Evolutionary conservation across 2,329 filamentous ascomycete species (phyloP).

Genomic region (Colletotrichum tanaceti): DNA sequence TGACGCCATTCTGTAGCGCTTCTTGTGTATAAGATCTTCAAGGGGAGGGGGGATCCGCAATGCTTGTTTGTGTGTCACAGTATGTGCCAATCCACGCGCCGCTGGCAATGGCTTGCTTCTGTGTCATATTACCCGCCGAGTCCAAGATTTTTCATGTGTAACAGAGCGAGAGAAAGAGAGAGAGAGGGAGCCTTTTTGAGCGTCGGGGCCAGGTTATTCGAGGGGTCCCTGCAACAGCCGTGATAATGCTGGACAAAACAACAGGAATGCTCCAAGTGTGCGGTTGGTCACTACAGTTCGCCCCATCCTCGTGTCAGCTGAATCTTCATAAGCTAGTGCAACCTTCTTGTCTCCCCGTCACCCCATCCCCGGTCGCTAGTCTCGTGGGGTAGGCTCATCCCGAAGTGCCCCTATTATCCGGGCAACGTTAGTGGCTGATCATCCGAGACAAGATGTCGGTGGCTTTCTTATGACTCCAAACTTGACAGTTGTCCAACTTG

Average conservation of each 20-base stretch:
- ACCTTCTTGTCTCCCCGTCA: background rate
- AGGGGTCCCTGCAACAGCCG: no score
- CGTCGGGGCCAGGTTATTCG: no score
- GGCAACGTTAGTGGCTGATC: background rate
- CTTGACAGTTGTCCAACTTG: rapidly evolving
- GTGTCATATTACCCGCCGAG: background rate
- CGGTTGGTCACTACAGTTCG: background rate
- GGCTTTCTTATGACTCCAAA: background rate
- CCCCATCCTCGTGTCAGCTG: background rate
- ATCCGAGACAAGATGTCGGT: background rate
- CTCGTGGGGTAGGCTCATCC: no score
- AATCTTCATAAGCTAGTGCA: background rate
- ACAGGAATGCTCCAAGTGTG: background rate
- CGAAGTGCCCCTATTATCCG: no score
- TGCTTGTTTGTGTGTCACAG: no score
- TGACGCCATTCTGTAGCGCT: conserved; percentile 25
- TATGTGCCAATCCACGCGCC: no score
- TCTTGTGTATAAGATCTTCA: conserved; percentile 2
- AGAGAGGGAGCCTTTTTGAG: no score
- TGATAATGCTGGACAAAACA: background rate
- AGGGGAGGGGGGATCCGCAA: background rate
- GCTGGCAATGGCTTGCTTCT: background rate
- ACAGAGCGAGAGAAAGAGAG: no score
- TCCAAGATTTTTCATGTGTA: background rate
- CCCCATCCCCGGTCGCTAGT: no score